A percentile compares a stretch with the other conserved stretches of the same genome.
These are phyloP conservation scores for Hordeum vulgare DNA, from an alignment of 176 grass and related monocot genomes.

Conservation along the genomic window MorexV3_pseudomolecules_assembly NC_058524.1:4569384-4569883, in stretches of 20 bases:
- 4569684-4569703: background rate
- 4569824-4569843: background rate
- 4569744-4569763: background rate
- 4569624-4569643: background rate
- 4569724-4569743: background rate
- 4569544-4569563: too few species aligned
- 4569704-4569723: background rate
- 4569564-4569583: too few species aligned
- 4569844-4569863: background rate
- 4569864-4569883: background rate
- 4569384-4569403: background rate
- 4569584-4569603: too few species aligned
- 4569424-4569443: background rate
- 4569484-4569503: constrained; percentile 1
- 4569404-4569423: constrained; percentile 1
- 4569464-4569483: background rate
- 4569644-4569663: background rate
- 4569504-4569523: background rate
- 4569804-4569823: constrained; percentile 8
- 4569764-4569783: background rate
- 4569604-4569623: too few species aligned
- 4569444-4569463: background rate
- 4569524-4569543: background rate
- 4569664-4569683: background rate
- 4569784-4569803: background rate